phyloP scores from a whole-genome alignment of 305 asterid genomes.

The Fraxinus angustifolia region DNA sequence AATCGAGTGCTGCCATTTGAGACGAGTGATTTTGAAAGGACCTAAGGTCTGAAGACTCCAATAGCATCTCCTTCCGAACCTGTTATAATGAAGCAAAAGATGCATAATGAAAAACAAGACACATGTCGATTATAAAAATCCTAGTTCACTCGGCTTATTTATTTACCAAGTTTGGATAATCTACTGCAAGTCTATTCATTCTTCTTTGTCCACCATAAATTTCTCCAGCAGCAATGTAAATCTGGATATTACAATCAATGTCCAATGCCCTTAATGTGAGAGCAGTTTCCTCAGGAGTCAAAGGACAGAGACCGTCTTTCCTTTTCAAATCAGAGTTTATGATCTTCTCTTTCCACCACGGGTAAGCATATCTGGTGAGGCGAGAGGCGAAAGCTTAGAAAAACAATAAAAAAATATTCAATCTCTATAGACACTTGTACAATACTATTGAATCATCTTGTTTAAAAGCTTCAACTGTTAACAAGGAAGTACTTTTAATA shows the following conservation, averaged over 20 bases:
- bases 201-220: slow-evolving; percentile 68
- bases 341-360: slow-evolving; percentile 88
- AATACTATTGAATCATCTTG: background rate
- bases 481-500: background rate
- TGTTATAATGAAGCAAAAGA: slow-evolving; percentile 25
- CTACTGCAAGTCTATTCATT: slow-evolving; percentile 47
- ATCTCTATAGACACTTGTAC: background rate
- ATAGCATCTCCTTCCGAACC: slow-evolving; percentile 76
- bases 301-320: slow-evolving; percentile 74
- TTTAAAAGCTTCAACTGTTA: background rate
- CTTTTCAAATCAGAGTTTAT: slow-evolving; percentile 70
- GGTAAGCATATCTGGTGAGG: slow-evolving; percentile 60
- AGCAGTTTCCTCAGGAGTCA: slow-evolving; percentile 87
- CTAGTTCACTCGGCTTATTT: slow-evolving; percentile 1
- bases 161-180: slow-evolving; percentile 71
- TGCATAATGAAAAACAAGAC: background rate
- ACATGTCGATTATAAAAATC: background rate
- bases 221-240: slow-evolving; percentile 27
- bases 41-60: slow-evolving; percentile 62
- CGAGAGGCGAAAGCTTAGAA: slow-evolving; percentile 18
- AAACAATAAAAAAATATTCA: background rate
- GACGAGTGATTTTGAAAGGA: slow-evolving; percentile 74
- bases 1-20: slow-evolving; percentile 85
- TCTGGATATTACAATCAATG: slow-evolving; percentile 55
- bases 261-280: slow-evolving; percentile 61